Base-by-base conservation (phyloP, 2,329 filamentous ascomycete genomes). In the Neurospora sp. region DNA sequence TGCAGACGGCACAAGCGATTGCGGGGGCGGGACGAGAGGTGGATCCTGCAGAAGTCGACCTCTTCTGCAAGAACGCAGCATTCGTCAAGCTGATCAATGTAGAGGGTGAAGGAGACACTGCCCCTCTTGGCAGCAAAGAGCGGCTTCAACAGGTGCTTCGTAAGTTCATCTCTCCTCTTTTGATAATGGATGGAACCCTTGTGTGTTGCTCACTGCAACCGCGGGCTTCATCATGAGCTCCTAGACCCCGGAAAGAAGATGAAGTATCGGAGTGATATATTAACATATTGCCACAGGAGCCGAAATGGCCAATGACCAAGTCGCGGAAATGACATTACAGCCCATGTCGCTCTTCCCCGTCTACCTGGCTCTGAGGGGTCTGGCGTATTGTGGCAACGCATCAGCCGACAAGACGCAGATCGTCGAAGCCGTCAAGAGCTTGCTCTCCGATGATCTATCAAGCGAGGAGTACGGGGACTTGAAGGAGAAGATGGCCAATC, bases 1-100 rank as follows among this genome's bases (percentile, higher is more conserved):
- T 93, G 2, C 81, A 84, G 12, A 87, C 81, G 12, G 89, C 93
- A 57, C 88, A 87, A 66, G 79, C 82, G 40, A 78, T 81, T 68
- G 77, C 83, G 39, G 52, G 52, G 23, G 80, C 78, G 79, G 87
- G 79, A 76, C 83, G 81, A 74, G 77, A 78, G 73, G 85, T 97
- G 70, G 85, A 91, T 66, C 83, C 88, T 65, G 87, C 87, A 68
- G 92, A 97, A 75, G 89, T 98, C 66, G 94, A 97, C 77, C 84
- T 91, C 41, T 98, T 97, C 80, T 98, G 95, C 86, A 97, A 96
- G 81, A 96, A 97, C 74, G 95, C 94, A 67, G 91, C 92, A 66
- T 96, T 97, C 78, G 91, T 97, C 78, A 97, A 96, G 80, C 87
- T 98, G 66, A 89, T 98, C 70, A 91, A 91, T 74, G 82, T 83